A percentile compares a stretch with the other conserved stretches of the same genome.
phyloP scores from a whole-genome alignment of 1,284 basidiomycete species.

The Cystobasidium sp. region DNA sequence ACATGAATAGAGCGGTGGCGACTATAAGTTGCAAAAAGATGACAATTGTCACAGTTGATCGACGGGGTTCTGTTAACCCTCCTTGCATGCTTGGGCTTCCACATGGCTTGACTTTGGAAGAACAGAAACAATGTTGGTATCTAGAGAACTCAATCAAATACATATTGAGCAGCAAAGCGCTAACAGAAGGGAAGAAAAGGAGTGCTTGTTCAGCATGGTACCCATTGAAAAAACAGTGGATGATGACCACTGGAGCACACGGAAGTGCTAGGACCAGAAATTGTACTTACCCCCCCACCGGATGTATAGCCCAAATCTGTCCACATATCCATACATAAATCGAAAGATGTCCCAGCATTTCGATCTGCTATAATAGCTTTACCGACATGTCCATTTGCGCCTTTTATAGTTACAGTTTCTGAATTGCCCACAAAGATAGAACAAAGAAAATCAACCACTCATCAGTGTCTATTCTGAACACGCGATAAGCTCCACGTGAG shows the following conservation, averaged over 20 bases:
- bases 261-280: background rate
- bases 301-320: constrained; percentile 15
- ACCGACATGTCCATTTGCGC: constrained; percentile 20
- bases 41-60: too few relatives aligned
- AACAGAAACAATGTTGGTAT: background rate
- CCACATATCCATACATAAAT: constrained; percentile 32
- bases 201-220: too few relatives aligned
- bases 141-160: constrained; percentile 1
- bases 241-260: background rate
- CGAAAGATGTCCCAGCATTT: constrained; percentile 17
- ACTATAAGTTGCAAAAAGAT: too few relatives aligned
- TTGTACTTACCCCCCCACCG: constrained; percentile 12
- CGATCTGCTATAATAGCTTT: constrained; percentile 22
- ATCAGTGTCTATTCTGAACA: background rate
- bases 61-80: too few relatives aligned
- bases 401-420: constrained; percentile 29
- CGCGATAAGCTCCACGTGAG: background rate
- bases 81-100: too few relatives aligned
- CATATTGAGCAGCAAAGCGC: constrained; percentile 6
- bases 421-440: too few relatives aligned
- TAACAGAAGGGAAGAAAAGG: background rate
- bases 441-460: too few relatives aligned
- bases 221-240: background rate
- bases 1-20: too few relatives aligned
- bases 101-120: background rate